These are phyloP conservation scores for Cyclocybe aegerita DNA, from an alignment of 768 basidiomycete genomes.

Conservation along the genomic window DNA sequence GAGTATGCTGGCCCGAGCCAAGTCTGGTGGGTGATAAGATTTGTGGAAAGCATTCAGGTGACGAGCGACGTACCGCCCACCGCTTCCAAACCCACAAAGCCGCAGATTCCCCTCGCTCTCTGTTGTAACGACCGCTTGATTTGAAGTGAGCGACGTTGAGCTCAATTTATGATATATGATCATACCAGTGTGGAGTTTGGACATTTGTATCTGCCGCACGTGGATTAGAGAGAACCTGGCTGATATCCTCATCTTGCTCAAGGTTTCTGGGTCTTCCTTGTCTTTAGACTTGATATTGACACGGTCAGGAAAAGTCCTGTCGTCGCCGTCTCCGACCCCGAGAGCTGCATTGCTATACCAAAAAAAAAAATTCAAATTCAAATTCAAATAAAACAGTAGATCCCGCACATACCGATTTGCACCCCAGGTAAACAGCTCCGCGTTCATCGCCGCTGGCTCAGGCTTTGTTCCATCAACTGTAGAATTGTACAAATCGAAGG, in stretches of 20 bases:
- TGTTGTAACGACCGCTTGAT: conserved; percentile 60
- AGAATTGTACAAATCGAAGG: conserved; percentile 92
- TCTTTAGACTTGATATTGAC: conserved; percentile 46
- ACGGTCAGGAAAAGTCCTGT: conserved; percentile 77
- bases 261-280: conserved; percentile 24
- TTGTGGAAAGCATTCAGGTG: background rate
- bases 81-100: conserved; percentile 87
- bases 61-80: conserved; percentile 61
- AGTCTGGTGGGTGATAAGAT: conserved; percentile 41
- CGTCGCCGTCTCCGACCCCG: conserved; percentile 79
- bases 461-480: conserved; percentile 78
- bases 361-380: background rate
- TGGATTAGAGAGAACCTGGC: conserved; percentile 62
- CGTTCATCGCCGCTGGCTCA: conserved; percentile 26
- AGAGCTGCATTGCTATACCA: conserved; percentile 74
- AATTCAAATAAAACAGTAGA: background rate
- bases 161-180: background rate
- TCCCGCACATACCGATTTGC: conserved; percentile 57
- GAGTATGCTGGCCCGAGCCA: conserved; percentile 75
- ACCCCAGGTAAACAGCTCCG: conserved; percentile 88
- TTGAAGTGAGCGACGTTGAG: conserved; percentile 22
- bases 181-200: conserved; percentile 82
- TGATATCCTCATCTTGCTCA: conserved; percentile 28
- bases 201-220: conserved; percentile 74
- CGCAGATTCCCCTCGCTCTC: conserved; percentile 74